Evolutionary conservation across 106 monocot species (phyloP).

Genomic region (Posidonia australis): DNA sequence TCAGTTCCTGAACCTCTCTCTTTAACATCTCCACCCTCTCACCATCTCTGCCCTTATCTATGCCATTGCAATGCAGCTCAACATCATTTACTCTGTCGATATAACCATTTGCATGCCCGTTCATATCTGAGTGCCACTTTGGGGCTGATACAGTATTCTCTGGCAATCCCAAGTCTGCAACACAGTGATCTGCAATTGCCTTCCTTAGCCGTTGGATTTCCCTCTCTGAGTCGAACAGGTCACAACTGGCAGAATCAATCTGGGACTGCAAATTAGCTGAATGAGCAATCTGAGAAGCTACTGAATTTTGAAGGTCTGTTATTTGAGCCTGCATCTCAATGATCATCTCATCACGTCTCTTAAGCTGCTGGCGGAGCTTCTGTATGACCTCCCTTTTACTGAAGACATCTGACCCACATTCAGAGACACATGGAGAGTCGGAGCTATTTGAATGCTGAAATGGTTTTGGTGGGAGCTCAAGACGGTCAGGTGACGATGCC

Average conservation of each 20-base stretch:
- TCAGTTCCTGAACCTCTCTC: conserved; percentile 31
- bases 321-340: conserved; percentile 37
- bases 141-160: conserved; percentile 6
- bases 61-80: conserved; percentile 5
- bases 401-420: conserved; percentile 33
- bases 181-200: conserved; percentile 26
- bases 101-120: conserved; percentile 29
- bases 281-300: conserved; percentile 18
- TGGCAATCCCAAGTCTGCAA: conserved; percentile 9
- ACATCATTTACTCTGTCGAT: conserved; percentile 3
- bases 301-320: conserved; percentile 21
- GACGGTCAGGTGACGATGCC: conserved; percentile 28
- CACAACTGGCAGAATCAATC: conserved; percentile 23
- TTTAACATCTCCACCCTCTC: conserved; percentile 28
- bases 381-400: conserved; percentile 37
- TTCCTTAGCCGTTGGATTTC: conserved; percentile 30
- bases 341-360: conserved; percentile 37
- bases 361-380: conserved; percentile 38
- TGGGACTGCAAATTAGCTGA: conserved; percentile 23
- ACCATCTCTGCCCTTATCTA: conserved; percentile 11
- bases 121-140: conserved; percentile 17
- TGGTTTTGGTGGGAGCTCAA: conserved; percentile 24
- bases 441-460: conserved; percentile 32
- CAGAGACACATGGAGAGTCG: conserved; percentile 37
- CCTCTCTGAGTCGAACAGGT: conserved; percentile 27